phyloP scores from a whole-genome alignment of 2,329 filamentous ascomycete genomes.

The Colletotrichum gigasporum region DNA sequence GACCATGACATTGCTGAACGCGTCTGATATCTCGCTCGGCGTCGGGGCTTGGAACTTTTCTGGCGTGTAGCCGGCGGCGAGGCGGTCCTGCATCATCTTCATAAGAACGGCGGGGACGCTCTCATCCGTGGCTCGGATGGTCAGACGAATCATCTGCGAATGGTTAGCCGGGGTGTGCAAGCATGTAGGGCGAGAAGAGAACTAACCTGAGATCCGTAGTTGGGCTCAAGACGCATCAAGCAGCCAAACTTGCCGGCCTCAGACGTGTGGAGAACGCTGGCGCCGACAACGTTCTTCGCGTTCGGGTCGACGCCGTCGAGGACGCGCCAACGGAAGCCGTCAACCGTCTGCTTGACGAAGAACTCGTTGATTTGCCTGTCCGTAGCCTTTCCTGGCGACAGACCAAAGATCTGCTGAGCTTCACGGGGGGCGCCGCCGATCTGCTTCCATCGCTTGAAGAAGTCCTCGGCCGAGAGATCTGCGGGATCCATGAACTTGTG shows the following conservation, averaged over 20 bases:
- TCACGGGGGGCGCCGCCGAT: slow-evolving; percentile 91
- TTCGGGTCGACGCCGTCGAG: slow-evolving; percentile 91
- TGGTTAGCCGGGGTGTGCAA: slow-evolving; percentile 34
- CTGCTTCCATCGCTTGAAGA: slow-evolving; percentile 99
- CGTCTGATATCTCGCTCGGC: slow-evolving; percentile 61
- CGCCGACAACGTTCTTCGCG: slow-evolving; percentile 90
- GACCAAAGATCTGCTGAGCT: slow-evolving; percentile 84
- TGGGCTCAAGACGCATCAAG: slow-evolving; percentile 91
- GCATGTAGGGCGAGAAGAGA: not conserved
- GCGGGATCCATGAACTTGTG: slow-evolving; percentile 98
- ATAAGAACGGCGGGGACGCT: slow-evolving; percentile 81
- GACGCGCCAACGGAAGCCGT: slow-evolving; percentile 91
- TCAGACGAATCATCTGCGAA: slow-evolving; percentile 91
- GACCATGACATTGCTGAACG: slow-evolving; percentile 67
- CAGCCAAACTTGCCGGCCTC: slow-evolving; percentile 93
- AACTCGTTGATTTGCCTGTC: slow-evolving; percentile 73
- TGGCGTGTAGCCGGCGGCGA: slow-evolving; percentile 65
- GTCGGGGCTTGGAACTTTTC: slow-evolving; percentile 53
- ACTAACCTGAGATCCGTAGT: slow-evolving; percentile 84
- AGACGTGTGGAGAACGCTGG: slow-evolving; percentile 83
- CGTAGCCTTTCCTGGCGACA: slow-evolving; percentile 63
- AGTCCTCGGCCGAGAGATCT: slow-evolving; percentile 87
- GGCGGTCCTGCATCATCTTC: slow-evolving; percentile 86
- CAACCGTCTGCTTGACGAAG: slow-evolving; percentile 77
- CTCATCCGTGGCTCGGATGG: slow-evolving; percentile 93